Evolutionary conservation across 768 basidiomycete genomes (phyloP).

Genomic region (Boletus fagicola): DNA sequence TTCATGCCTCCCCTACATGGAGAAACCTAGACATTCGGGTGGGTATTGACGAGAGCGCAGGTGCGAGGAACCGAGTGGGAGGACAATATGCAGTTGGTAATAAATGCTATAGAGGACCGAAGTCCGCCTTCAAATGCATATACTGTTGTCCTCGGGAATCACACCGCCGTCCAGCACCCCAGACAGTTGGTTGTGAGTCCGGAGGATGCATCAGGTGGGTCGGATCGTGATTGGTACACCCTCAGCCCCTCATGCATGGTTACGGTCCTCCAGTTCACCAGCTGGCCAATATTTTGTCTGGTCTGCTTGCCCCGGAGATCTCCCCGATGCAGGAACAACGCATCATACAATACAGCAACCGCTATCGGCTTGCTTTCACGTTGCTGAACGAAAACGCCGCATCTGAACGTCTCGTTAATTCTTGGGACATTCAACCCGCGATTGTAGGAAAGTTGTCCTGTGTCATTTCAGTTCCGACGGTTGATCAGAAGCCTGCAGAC

Average conservation of each 20-base stretch:
- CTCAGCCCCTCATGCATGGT: constrained; percentile 12
- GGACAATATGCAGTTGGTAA: constrained; percentile 5
- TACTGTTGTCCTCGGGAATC: constrained; percentile 24
- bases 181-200: constrained; percentile 24
- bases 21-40: constrained; percentile 43
- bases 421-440: constrained; percentile 73
- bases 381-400: constrained; percentile 88
- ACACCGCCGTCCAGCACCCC: constrained; percentile 21
- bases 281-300: constrained; percentile 37
- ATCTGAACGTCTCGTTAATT: constrained; percentile 51
- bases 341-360: constrained; percentile 73
- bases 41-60: constrained; percentile 23
- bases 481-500: constrained; percentile 41
- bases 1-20: constrained; percentile 36
- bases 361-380: constrained; percentile 88
- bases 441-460: constrained; percentile 53
- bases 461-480: constrained; percentile 18
- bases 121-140: constrained; percentile 16
- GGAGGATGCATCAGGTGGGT: constrained; percentile 31
- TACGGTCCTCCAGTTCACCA: constrained; percentile 34
- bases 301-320: constrained; percentile 43
- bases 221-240: background rate
- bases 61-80: constrained; percentile 32
- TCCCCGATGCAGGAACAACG: constrained; percentile 50
- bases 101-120: constrained; percentile 13